Base-by-base conservation (phyloP, 176 grass and related monocot genomes). In the Coix lacrymajobi region DNA sequence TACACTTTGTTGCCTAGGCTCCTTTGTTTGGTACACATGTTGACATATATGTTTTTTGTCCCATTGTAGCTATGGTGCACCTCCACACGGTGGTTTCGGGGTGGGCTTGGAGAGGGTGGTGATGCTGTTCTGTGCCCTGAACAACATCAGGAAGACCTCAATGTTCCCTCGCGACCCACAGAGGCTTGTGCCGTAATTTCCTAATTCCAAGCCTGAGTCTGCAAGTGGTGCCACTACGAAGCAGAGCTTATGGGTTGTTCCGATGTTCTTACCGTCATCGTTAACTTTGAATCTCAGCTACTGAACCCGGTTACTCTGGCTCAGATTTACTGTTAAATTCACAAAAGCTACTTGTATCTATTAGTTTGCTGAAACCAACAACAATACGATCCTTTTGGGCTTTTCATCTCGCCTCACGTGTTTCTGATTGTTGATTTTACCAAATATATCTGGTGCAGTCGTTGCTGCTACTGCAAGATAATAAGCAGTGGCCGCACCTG, bases 141-240 rank as follows among this genome's bases (percentile, higher is more conserved):
- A 93, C 86, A 93, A 97, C 77, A 93, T 97, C 57, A 88, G 94
- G 54, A 93, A 97, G 45, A 88, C 91, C 15, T 93, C 94, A 0
- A 81, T 97, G 19, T 97, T 93, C 84, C 94, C 91, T 37, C 91
- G 94, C 0, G 94, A 97, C 33, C 89, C 94, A 20, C 89, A 91
- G 34, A 85, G 94, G 78, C 86, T 97, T 12, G 51, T 75, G n/a
- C 94, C 94, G 8, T 97, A 79, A 89, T 46, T 76, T 76, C 13
- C 20, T 64, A 56, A 57, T 10, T 51, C 6, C 71, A 29, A 20
- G 10, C 25, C 6, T 16, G 25, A 49, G 58, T 17, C 33, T 61
- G 11, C 58, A 61, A 60, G n/a, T 26, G 51, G 52, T 25, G 16
- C 7, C 25, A 0, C 6, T 43, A 46, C 16, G 15, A 83, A 33